Percentiles rank a stretch among this genome's conserved stretches.
phyloP scores from a whole-genome alignment of 768 basidiomycete species.

The Phlebiopsis gigantea region DNA sequence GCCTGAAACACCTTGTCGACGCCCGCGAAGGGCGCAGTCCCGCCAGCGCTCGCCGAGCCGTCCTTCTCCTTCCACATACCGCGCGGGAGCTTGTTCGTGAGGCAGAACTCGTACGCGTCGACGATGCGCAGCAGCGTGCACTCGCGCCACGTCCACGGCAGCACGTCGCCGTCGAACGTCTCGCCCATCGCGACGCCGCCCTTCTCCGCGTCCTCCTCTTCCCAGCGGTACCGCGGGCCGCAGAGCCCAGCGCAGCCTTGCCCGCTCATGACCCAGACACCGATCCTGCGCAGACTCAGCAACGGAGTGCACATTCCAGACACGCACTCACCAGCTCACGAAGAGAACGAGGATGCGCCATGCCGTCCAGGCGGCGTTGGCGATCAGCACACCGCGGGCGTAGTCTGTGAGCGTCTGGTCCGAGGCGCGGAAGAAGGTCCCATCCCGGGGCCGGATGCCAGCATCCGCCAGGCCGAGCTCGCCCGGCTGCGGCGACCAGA shows the following conservation, averaged over 20 bases:
- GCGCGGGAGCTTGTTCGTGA: slow-evolving; percentile 36
- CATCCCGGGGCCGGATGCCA: slow-evolving; percentile 51
- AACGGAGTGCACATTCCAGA: background rate
- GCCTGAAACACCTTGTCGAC: slow-evolving; percentile 58
- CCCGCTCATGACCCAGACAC: slow-evolving; percentile 75
- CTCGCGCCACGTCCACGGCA: slow-evolving; percentile 80
- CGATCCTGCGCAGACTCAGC: slow-evolving; percentile 42
- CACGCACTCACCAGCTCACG: slow-evolving; percentile 56
- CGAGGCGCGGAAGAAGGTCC: slow-evolving; percentile 62
- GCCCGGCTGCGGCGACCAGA: slow-evolving; percentile 45
- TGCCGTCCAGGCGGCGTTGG: slow-evolving; percentile 77
- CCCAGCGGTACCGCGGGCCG: slow-evolving; percentile 81
- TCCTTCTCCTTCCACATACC: slow-evolving; percentile 26
- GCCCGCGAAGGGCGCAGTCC: slow-evolving; percentile 38
- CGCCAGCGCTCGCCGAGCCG: slow-evolving; percentile 5
- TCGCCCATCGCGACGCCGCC: slow-evolving; percentile 46
- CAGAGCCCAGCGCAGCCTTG: slow-evolving; percentile 78
- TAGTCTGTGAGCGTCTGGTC: slow-evolving; percentile 71
- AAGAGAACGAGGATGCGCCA: slow-evolving; percentile 70
- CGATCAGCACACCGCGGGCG: slow-evolving; percentile 71
- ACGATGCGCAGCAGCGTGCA: slow-evolving; percentile 64
- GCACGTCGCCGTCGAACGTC: slow-evolving; percentile 36
- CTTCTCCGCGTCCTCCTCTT: slow-evolving; percentile 72
- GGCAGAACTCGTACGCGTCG: slow-evolving; percentile 80
- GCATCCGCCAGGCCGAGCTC: slow-evolving; percentile 42